Conservation (phyloP, 352 stramenopile genomes). For the Globisporangium orthogonon region DNA sequence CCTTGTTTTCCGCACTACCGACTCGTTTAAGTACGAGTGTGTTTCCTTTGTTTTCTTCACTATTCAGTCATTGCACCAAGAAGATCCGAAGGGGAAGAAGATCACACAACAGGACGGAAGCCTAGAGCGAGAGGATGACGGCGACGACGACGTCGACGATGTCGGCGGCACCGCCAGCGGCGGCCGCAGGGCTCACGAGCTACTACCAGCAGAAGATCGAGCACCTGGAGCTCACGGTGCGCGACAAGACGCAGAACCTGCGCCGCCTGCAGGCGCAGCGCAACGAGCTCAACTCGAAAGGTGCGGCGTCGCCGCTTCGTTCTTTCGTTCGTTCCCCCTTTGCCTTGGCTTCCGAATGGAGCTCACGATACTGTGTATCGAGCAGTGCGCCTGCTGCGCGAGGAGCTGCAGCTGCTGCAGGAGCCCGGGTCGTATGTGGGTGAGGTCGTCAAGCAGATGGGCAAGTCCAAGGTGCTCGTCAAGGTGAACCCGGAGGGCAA, state of each 20-base stretch:
- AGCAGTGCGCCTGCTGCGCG: slow-evolving; percentile 94
- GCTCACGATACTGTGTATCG: not conserved
- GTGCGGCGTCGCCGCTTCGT: slow-evolving; percentile 24
- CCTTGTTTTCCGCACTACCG: not conserved
- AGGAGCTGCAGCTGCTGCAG: slow-evolving; percentile 98
- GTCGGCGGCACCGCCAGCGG: slow-evolving; percentile 19
- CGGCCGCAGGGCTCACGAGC: slow-evolving; percentile 58
- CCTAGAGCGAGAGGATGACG: slow-evolving; percentile 18
- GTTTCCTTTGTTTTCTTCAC: not conserved
- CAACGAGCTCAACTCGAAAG: slow-evolving; percentile 99
- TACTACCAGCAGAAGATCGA: slow-evolving; percentile 96
- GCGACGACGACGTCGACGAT: slow-evolving; percentile 34
- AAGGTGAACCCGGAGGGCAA: slow-evolving; percentile 99
- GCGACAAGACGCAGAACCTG: slow-evolving; percentile 95
- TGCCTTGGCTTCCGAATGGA: not conserved
- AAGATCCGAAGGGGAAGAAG: not conserved
- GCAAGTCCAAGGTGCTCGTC: slow-evolving; percentile 99
- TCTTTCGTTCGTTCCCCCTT: not conserved
- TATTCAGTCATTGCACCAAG: not conserved
- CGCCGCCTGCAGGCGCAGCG: slow-evolving; percentile 97
- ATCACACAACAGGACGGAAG: not conserved
- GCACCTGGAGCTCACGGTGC: slow-evolving; percentile 90
- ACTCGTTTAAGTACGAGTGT: not conserved
- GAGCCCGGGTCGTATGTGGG: slow-evolving; percentile 98
- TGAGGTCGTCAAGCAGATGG: slow-evolving; percentile 99